These are phyloP conservation scores for Scheffersomyces stipitis DNA, from an alignment of 805 yeast genomes.

Conservation along the genomic window DNA sequence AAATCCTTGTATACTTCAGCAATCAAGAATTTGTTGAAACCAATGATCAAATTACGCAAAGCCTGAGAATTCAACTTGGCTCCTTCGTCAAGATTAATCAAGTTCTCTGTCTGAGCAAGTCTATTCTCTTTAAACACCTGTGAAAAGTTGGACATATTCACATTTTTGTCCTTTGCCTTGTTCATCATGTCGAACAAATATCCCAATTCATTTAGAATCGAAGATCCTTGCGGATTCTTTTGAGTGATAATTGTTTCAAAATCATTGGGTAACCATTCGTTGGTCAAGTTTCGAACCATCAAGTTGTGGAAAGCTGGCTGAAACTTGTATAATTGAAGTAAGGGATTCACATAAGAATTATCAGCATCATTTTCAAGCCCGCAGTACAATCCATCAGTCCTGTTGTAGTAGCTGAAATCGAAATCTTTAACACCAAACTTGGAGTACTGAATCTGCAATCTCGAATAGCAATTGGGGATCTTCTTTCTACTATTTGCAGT, in stretches of 20 bases:
- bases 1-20: conserved; percentile 55
- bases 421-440: conserved; percentile 92
- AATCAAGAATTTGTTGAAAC: conserved; percentile 61
- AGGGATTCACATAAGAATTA: conserved; percentile 68
- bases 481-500: conserved; percentile 10
- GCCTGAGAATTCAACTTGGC: conserved; percentile 43
- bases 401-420: conserved; percentile 83
- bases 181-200: conserved; percentile 88
- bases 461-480: conserved; percentile 73
- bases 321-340: conserved; percentile 78
- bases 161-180: conserved; percentile 69
- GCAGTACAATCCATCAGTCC: conserved; percentile 54
- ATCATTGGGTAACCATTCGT: conserved; percentile 44
- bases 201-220: conserved; percentile 78
- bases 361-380: conserved; percentile 90
- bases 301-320: conserved; percentile 71
- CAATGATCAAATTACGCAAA: conserved; percentile 46
- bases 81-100: conserved; percentile 52
- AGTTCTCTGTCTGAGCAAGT: conserved; percentile 52
- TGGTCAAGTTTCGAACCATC: conserved; percentile 53
- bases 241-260: conserved; percentile 25
- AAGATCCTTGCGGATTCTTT: conserved; percentile 42
- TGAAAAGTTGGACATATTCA: conserved; percentile 78
- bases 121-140: conserved; percentile 31
- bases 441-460: conserved; percentile 76